phyloP scores from a whole-genome alignment of 1,139 yeast genomes.

The Lizanozyma gosingica region DNA sequence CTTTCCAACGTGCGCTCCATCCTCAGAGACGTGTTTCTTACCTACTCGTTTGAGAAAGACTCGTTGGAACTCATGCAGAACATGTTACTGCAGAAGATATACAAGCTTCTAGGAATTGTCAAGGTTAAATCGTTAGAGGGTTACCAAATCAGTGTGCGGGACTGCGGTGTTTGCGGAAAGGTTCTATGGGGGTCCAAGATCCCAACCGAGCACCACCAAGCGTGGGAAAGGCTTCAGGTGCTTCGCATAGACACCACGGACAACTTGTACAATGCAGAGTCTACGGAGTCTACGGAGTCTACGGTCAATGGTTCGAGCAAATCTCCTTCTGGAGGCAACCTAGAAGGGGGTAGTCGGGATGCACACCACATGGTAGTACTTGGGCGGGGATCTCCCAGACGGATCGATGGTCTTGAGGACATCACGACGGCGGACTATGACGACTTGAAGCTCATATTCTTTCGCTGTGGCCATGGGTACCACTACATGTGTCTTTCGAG shows the following conservation, averaged over 20 bases:
- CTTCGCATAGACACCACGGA: not conserved
- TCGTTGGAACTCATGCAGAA: slow-evolving; percentile 45
- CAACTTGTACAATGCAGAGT: not conserved
- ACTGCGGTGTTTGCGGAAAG: slow-evolving; percentile 67
- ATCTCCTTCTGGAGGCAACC: too few relatives aligned
- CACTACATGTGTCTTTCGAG: slow-evolving; percentile 47
- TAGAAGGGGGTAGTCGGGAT: slow-evolving; percentile 8
- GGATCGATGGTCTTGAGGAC: slow-evolving; percentile 2
- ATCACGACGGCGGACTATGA: slow-evolving; percentile 3
- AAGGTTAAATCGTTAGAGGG: slow-evolving; percentile 40
- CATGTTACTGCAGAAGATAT: slow-evolving; percentile 48
- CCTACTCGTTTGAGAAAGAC: slow-evolving; percentile 56
- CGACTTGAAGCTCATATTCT: not conserved
- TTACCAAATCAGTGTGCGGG: slow-evolving; percentile 44
- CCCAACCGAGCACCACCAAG: slow-evolving; percentile 26
- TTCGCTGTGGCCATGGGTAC: slow-evolving; percentile 44
- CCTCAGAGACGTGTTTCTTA: slow-evolving; percentile 52
- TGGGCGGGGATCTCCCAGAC: not conserved
- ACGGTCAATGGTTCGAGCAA: too few relatives aligned
- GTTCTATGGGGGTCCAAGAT: slow-evolving; percentile 55
- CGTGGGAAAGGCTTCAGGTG: slow-evolving; percentile 33
- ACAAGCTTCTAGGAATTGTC: slow-evolving; percentile 31
- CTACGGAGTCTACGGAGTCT: too few relatives aligned
- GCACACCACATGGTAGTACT: not conserved
- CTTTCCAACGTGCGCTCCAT: slow-evolving; percentile 54